Evolutionary conservation across 2,329 filamentous ascomycete species (phyloP).

Genomic region (Penicillium sclerotiorum): DNA sequence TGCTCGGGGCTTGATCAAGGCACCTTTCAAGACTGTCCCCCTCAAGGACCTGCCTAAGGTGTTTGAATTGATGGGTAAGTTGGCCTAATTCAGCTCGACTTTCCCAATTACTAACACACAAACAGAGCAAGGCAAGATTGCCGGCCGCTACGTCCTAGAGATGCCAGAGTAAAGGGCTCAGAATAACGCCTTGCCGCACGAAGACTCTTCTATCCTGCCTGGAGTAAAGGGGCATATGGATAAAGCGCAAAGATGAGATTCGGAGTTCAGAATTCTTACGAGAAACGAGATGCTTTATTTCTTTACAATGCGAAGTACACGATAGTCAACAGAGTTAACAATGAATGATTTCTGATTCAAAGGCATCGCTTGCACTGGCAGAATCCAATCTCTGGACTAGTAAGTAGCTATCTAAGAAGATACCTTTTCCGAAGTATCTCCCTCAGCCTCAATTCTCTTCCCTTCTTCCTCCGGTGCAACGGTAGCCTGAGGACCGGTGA

Average conservation of each 20-base stretch:
- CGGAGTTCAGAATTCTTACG: background rate
- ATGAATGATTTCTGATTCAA: background rate
- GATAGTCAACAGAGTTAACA: background rate
- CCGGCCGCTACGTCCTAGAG: slow-evolving; percentile 49
- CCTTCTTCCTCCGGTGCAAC: slow-evolving; percentile 40
- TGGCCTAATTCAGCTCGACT: background rate
- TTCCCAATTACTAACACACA: slow-evolving; percentile 23
- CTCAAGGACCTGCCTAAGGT: slow-evolving; percentile 77
- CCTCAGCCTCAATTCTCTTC: slow-evolving; percentile 10
- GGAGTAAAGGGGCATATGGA: background rate
- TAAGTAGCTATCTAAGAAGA: too few species aligned
- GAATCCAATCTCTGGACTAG: too few species aligned
- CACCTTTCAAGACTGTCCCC: slow-evolving; percentile 82
- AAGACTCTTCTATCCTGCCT: too few species aligned
- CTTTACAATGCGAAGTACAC: background rate
- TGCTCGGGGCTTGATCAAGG: slow-evolving; percentile 78
- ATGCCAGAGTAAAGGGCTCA: slow-evolving; percentile 45
- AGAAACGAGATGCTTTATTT: slow-evolving; percentile 7
- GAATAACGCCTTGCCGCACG: too few species aligned
- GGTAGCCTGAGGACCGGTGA: slow-evolving; percentile 62
- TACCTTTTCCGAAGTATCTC: background rate
- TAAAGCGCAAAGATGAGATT: background rate
- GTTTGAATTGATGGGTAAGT: slow-evolving; percentile 69
- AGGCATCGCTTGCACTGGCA: too few species aligned
- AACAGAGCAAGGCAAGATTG: slow-evolving; percentile 45